Evolutionary conservation across 129 eudicot genomes (phyloP).

Genomic region (Mikania micrantha): DNA sequence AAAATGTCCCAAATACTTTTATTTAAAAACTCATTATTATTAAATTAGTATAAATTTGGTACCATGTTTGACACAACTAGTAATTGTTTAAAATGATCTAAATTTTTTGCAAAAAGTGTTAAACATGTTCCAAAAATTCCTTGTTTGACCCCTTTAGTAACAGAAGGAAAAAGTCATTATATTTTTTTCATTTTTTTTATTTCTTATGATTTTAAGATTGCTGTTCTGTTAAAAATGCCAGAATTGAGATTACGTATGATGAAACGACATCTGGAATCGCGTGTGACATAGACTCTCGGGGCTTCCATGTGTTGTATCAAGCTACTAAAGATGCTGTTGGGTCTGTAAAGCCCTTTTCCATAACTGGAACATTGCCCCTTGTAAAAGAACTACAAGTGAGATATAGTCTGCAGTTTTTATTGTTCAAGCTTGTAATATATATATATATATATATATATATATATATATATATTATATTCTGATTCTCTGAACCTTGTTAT

Average conservation of each 20-base stretch:
- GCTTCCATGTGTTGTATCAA: slow-evolving; percentile 73
- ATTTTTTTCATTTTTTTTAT: neutral
- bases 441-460: too few relatives aligned
- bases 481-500: neutral
- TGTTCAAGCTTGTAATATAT: neutral
- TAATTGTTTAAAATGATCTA: neutral
- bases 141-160: neutral
- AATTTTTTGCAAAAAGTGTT: neutral
- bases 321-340: slow-evolving; percentile 91
- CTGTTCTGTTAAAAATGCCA: slow-evolving; percentile 5
- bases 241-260: slow-evolving; percentile 55
- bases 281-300: slow-evolving; percentile 77
- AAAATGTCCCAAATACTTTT: too few relatives aligned
- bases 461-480: too few relatives aligned
- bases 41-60: neutral
- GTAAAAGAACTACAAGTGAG: slow-evolving; percentile 77
- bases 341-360: slow-evolving; percentile 84
- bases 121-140: too few relatives aligned
- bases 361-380: slow-evolving; percentile 87
- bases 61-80: neutral
- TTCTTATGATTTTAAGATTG: neutral
- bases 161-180: too few relatives aligned
- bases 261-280: slow-evolving; percentile 80
- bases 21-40: neutral
- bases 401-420: neutral